phyloP scores from a whole-genome alignment of 805 yeast genomes.

The Lachancea sp. region DNA sequence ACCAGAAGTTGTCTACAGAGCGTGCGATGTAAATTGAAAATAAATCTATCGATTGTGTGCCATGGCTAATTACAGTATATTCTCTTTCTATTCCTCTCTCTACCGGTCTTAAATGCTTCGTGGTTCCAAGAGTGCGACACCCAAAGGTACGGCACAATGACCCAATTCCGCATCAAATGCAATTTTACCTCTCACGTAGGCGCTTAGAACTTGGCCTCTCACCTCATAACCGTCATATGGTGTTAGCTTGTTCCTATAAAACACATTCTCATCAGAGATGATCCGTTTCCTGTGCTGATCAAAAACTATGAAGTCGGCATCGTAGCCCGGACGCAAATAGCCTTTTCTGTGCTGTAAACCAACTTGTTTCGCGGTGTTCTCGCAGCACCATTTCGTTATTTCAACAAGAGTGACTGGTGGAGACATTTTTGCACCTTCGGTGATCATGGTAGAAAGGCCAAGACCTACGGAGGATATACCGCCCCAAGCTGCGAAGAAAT shows the following conservation, averaged over 20 bases:
- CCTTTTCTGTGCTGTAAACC: conserved; percentile 76
- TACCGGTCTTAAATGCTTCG: conserved; percentile 40
- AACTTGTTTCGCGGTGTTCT: conserved; percentile 79
- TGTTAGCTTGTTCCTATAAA: conserved; percentile 80
- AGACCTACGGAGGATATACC: conserved; percentile 92
- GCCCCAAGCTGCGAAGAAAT: conserved; percentile 93
- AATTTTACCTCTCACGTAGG: conserved; percentile 68
- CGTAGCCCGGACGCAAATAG: conserved; percentile 60
- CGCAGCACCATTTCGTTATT: conserved; percentile 72
- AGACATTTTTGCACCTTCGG: conserved; percentile 53
- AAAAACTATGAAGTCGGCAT: conserved; percentile 84
- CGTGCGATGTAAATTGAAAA: no score
- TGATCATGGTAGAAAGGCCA: conserved; percentile 75
- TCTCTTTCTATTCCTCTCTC: no score
- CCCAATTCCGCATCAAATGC: conserved; percentile 55
- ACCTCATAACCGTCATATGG: conserved; percentile 73
- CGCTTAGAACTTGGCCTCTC: conserved; percentile 70
- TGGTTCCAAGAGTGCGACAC: conserved; percentile 55
- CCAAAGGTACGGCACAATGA: conserved; percentile 50
- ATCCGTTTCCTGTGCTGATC: conserved; percentile 51
- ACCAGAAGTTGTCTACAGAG: no score
- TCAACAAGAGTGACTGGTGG: conserved; percentile 52
- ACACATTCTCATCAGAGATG: conserved; percentile 50
- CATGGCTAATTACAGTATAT: no score
- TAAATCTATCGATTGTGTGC: no score